These are phyloP conservation scores for Cymodocea nodosa DNA, from an alignment of 116 monocot species.

Conservation along the genomic window DNA sequence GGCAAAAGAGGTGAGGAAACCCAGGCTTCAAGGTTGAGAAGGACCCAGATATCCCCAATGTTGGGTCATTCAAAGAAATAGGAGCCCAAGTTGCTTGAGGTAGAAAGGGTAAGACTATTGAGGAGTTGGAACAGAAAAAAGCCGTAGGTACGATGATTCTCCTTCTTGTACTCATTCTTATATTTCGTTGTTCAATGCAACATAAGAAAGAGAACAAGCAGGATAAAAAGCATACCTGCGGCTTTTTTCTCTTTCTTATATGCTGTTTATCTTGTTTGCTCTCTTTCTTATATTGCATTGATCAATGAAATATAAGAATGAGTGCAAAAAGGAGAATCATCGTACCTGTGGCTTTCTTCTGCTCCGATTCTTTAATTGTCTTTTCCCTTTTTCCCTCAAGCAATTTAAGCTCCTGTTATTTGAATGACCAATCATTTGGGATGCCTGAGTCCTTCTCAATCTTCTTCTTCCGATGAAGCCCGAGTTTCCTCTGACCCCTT, in stretches of 20 bases:
- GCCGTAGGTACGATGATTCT: slow-evolving; percentile 48
- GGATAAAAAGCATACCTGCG: slow-evolving; percentile 36
- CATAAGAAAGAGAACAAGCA: not conserved
- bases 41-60: slow-evolving; percentile 93
- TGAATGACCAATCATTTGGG: slow-evolving; percentile 98
- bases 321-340: too few species aligned
- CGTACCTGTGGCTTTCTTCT: slow-evolving; percentile 94
- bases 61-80: slow-evolving; percentile 96
- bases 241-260: too few species aligned
- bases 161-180: not conserved
- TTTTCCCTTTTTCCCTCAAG: slow-evolving; percentile 67
- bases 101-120: slow-evolving; percentile 45
- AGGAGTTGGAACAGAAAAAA: slow-evolving; percentile 84
- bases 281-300: too few species aligned
- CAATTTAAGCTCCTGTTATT: slow-evolving; percentile 82
- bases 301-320: too few species aligned
- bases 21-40: slow-evolving; percentile 87
- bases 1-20: slow-evolving; percentile 94
- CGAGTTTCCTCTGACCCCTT: slow-evolving; percentile 93
- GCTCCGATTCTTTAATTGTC: slow-evolving; percentile 65
- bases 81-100: slow-evolving; percentile 79
- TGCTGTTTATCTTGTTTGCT: too few species aligned
- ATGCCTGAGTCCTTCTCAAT: slow-evolving; percentile 98
- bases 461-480: slow-evolving; percentile 39
- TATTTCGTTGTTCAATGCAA: too few species aligned